Evolutionary conservation across 345 rosid species (phyloP).

Genomic region (Fremontodendron californicum): DNA sequence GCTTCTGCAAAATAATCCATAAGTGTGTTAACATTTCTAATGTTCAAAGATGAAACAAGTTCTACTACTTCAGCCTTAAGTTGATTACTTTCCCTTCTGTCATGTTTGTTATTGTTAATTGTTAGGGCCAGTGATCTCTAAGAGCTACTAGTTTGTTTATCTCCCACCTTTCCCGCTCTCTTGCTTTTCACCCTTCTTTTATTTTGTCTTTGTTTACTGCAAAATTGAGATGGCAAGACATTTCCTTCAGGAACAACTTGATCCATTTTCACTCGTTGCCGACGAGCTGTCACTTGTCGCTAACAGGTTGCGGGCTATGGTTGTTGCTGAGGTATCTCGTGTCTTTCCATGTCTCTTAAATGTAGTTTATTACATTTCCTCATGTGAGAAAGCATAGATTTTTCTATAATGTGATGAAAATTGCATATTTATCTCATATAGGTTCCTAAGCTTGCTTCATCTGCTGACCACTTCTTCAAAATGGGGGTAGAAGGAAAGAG

Average conservation of each 20-base stretch:
- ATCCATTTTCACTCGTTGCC: constrained; percentile 94
- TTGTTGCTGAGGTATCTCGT: constrained; percentile 68
- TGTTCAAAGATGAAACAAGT: constrained; percentile 7
- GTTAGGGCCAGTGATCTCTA: too few species aligned
- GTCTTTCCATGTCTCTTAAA: constrained; percentile 8
- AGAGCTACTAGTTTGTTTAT: neutral
- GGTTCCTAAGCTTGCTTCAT: constrained; percentile 97
- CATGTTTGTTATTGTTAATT: neutral
- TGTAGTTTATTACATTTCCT: neutral
- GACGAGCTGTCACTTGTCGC: constrained; percentile 86
- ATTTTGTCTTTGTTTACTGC: neutral
- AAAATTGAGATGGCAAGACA: constrained; percentile 18
- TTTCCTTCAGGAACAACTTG: constrained; percentile 70
- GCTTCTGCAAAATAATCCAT: neutral
- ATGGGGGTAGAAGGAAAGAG: constrained; percentile 89
- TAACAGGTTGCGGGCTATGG: constrained; percentile 76
- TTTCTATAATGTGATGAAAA: constrained; percentile 18
- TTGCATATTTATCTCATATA: constrained; percentile 20
- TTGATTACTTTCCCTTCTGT: neutral
- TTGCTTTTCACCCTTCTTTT: neutral
- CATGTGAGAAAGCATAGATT: neutral
- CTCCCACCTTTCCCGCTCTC: neutral
- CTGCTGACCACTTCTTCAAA: constrained; percentile 94
- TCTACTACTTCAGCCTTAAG: neutral
- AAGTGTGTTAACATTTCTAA: neutral